Evolutionary conservation across 441 rosid species (phyloP), one percentile per base, ranked within the genome.

Genomic region (Aquilaria agallochum): DNA sequence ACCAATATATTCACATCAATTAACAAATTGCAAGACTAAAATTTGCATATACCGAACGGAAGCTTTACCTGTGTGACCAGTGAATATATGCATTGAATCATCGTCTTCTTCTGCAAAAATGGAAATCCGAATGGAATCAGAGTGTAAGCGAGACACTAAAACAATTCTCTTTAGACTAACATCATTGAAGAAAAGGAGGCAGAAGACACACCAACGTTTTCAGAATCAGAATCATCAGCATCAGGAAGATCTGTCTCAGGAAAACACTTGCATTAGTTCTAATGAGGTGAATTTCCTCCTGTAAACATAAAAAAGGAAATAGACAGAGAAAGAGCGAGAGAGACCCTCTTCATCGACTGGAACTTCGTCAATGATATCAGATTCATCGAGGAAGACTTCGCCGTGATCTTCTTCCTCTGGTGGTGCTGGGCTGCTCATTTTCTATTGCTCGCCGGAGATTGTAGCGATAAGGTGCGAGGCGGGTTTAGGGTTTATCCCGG

Each of bases 21-120:
- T 8, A 36, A 36, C 42, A 36, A 36, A 36, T 36, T 36, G 2
- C 42, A 3, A 36, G 5, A 8, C 7, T 36, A 36, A 36, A 36
- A 36, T 36, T 36, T 36, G 42, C 42, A 5, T 36, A 36, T 5
- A 36, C 7, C 7, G 42, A 36, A 27, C 2, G 11, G n/a, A 20
- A 45, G 11, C 46, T 31, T 68, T 72, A 90, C 98, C 90, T 8
- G 81, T 74, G 51, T 93, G 97, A 54, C 96, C 98, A 1, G 98
- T 87, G 79, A 93, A 90, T 56, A 80, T 83, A 72, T 90, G 98
- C 71, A 85, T 12, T 1, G 97, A 90, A 69, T 90, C 98, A 76
- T 93, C 97, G 42, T 68, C 64, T 60, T 79, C 89, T 44, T 83
- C 95, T 10, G 40, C 48, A 2, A 51, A 59, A 48, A 30, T 34